phyloP scores from a whole-genome alignment of 169 alveolate genomes.

The Plasmodium cynomolgi region DNA sequence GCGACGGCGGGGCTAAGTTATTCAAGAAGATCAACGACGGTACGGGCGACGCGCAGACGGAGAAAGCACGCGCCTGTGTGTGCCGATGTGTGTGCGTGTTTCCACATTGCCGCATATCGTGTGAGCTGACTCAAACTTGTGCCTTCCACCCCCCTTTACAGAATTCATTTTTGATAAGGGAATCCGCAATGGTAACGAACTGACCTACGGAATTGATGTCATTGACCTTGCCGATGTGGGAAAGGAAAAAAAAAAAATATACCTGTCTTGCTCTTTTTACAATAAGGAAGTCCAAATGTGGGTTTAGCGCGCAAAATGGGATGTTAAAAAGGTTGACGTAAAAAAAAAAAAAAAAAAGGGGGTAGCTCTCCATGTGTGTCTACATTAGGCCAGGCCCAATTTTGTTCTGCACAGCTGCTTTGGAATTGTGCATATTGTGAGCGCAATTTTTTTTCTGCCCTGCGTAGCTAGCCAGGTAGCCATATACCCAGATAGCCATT shows the following conservation, averaged over 20 bases:
- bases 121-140: not conserved
- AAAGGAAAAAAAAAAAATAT: constrained; percentile 68
- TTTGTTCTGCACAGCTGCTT: not conserved
- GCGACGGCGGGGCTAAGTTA: constrained; percentile 69
- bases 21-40: constrained; percentile 58
- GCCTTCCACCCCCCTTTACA: not conserved
- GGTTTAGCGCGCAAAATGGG: not conserved
- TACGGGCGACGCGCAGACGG: not conserved
- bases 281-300: constrained; percentile 68
- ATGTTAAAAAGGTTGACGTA: not conserved
- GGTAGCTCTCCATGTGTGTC: not conserved
- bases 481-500: constrained; percentile 8
- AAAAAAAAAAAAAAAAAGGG: not conserved
- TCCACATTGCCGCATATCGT: not conserved
- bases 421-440: not conserved
- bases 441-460: not conserved
- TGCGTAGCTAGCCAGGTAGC: not conserved
- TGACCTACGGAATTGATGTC: constrained; percentile 62
- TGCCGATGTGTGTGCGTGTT: not conserved
- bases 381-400: not conserved
- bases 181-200: constrained; percentile 21
- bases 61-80: not conserved
- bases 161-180: constrained; percentile 53
- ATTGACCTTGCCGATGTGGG: constrained; percentile 16
- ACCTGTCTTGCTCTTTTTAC: constrained; percentile 69